Base-by-base conservation (phyloP, 2,329 filamentous ascomycete species). In the Furcasterigmium furcatum region DNA sequence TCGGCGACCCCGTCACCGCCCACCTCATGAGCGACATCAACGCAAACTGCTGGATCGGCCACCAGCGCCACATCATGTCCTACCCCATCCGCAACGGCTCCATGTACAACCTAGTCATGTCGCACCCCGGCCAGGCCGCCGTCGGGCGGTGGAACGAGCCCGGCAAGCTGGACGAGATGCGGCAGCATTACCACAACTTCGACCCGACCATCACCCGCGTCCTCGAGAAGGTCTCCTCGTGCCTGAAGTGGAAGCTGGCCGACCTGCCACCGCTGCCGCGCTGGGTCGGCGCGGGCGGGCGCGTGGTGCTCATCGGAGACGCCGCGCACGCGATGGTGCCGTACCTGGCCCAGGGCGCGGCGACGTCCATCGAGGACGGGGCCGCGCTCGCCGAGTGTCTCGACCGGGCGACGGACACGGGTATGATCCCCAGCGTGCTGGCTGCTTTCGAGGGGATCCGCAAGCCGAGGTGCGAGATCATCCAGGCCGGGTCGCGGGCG, bases 321-420 rank as follows among this genome's bases (percentile, higher is more conserved):
- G 30, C 20, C 25, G 39, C 39, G 24, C 39, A 41, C 19, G 39
- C 39, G 13, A 41, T 41, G 39, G 16, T 41, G 3, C 39, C 29
- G 10, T 41, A 30, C 25, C 39, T 41, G 18, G 39, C 39, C 24
- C 39, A 41, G 19, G 39, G 39, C 16, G 39, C 39, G 12, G 39
- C 39, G 4, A 41, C 39, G 4, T 7, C 7, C 7, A 12, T 7
- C 12, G 39, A 29, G 14, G 39, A 30, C 7, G 39, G 24, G 14
- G 24, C 16, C 2, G 24, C 39, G 6, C 13, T 41, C 8, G 24
- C 39, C 9, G 38, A 25, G 14, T 20, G 21, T 27, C 16, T 41
- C 25, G 16, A 9, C 18, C 5, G 14, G 16, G 39, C 39, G 7
- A 14, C 14, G 13, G 19, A 24, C 16, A 12, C 16, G 14, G 25